A percentile compares a stretch with the other conserved stretches of the same genome.
Conservation (phyloP, 257 asterid genomes). For the Scutellaria baicalensis region DNA sequence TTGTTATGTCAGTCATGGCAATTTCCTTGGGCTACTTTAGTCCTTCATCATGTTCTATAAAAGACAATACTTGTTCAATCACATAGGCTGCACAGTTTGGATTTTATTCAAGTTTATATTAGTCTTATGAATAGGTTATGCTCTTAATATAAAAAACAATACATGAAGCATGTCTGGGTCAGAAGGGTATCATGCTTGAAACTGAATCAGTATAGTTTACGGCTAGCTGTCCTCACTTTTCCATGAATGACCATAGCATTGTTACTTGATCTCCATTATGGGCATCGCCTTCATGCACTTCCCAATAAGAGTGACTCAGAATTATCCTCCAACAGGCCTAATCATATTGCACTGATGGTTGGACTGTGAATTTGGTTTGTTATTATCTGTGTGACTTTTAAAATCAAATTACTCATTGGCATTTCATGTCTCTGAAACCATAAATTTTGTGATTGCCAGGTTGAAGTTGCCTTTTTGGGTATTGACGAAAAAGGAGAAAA, state of each 20-base stretch:
- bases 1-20: neutral
- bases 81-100: neutral
- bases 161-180: neutral
- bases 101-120: neutral
- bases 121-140: neutral
- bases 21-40: neutral
- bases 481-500: slow-evolving; percentile 55
- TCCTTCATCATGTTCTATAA: too few relatives aligned
- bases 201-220: neutral
- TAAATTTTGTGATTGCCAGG: slow-evolving; percentile 38
- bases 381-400: neutral
- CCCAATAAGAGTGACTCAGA: neutral
- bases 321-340: neutral
- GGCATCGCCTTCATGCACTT: neutral
- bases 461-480: slow-evolving; percentile 90
- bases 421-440: neutral
- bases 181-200: neutral
- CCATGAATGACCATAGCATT: neutral
- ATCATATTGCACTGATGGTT: neutral
- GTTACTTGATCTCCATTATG: neutral
- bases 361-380: neutral
- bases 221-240: neutral
- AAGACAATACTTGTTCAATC: too few relatives aligned
- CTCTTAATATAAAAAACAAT: neutral
- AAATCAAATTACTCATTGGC: neutral